Base-by-base conservation (phyloP, 352 stramenopile species). In the Hyaloperonospora arabidopsidis region DNA sequence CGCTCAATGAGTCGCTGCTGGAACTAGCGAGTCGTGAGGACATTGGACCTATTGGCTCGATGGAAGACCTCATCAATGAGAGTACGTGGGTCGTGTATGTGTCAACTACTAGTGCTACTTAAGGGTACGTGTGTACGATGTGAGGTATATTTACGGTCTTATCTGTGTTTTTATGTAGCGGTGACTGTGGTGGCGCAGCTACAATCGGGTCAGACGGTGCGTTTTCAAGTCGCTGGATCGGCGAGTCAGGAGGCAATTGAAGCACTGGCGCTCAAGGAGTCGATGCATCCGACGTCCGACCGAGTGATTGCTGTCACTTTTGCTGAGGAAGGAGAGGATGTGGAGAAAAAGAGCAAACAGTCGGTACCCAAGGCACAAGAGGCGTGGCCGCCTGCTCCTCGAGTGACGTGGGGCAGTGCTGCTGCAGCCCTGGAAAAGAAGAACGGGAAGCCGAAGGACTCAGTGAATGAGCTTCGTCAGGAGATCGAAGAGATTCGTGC, bases 161-260 rank as follows among this genome's bases (percentile, higher is more conserved):
- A 29, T 29, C 3, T 29, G 7, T 29, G 25, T 29, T 44, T 23
- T 12, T 46, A 15, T 66, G 25, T 32, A 88, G 76, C 66, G 23
- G 52, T 89, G 63, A 76, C 67, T 14, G 71, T 89, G 35, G 63
- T 86, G 11, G 83, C 68, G 19, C 63, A 80, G 54, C 60, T 93
- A 7, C 54, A 61, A 36, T 93, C 83, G 21, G 46, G 61, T 1
- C 52, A 74, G 32, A 66, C 76, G 34, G 76, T 89, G 41, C 55
- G 56, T 6, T 76, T 93, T 51, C 53, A 88, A 43, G 74, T 83
- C 7, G 52, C 69, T 22, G 79, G 79, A 10, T 69, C 72, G 10
- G 63, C 74, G 46, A 83, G 63, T 51, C 78, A 89, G 52, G 21
- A 74, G 19, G 78, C 86, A 52, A 87, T 93, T 43, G 75, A 85